These are phyloP conservation scores for Triticum dicoccoides DNA, from an alignment of 176 grass and related monocot species.

Conservation along the genomic window DNA sequence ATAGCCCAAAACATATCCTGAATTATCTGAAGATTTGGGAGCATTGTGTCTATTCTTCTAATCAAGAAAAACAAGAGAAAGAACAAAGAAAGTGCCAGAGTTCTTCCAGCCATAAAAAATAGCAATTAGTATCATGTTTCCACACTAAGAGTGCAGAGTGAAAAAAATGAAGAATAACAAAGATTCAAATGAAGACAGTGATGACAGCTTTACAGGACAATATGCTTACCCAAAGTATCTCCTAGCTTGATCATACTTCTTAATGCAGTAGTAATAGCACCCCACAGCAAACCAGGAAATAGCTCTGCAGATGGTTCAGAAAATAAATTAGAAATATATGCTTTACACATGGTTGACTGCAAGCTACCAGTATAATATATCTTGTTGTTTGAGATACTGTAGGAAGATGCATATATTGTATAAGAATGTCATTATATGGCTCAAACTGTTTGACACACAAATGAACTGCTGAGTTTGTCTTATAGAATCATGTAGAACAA, in stretches of 20 bases:
- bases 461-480: neutral
- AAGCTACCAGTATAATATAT: constrained; percentile 7
- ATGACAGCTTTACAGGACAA: neutral
- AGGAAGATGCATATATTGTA: neutral
- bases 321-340: constrained; percentile 12
- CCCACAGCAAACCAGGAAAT: constrained; percentile 98
- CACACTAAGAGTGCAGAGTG: neutral
- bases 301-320: constrained; percentile 50
- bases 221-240: constrained; percentile 84
- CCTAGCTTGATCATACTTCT: constrained; percentile 93
- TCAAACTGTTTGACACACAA: constrained; percentile 7
- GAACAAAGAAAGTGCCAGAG: neutral
- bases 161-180: constrained; percentile 14
- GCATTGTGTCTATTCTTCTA: neutral
- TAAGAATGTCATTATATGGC: constrained; percentile 1
- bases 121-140: neutral
- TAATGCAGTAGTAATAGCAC: constrained; percentile 95
- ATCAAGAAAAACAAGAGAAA: neutral
- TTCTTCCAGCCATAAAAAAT: neutral
- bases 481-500: constrained; percentile 18
- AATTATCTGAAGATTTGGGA: neutral
- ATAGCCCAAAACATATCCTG: neutral
- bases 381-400: neutral
- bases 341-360: constrained; percentile 9
- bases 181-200: neutral